Evolutionary conservation across 176 grass and related monocot genomes (phyloP).

Genomic region (Areca catechu): DNA sequence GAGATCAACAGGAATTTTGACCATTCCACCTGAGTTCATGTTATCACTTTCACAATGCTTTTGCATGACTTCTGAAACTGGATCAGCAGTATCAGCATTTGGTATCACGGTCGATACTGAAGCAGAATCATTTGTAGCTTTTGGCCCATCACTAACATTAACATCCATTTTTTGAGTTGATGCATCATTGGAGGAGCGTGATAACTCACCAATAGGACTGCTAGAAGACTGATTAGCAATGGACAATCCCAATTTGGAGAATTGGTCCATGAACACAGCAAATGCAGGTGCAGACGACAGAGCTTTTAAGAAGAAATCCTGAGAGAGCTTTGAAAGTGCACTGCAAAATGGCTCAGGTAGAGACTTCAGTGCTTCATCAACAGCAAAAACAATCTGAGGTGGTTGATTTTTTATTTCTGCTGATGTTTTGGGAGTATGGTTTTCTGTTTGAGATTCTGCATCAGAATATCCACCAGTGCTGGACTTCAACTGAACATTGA

Average conservation of each 20-base stretch:
- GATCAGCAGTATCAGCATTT: neutral
- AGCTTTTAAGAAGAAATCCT: slow-evolving; percentile 42
- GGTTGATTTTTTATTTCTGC: neutral
- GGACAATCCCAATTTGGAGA: slow-evolving; percentile 31
- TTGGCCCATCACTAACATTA: neutral
- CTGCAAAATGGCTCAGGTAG: slow-evolving; percentile 40
- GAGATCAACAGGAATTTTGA: slow-evolving; percentile 10
- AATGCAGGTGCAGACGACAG: slow-evolving; percentile 7
- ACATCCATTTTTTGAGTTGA: neutral
- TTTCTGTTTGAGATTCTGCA: neutral
- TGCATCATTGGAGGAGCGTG: neutral
- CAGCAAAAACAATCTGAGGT: slow-evolving; percentile 10
- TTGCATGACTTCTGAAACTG: slow-evolving; percentile 2
- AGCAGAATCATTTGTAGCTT: neutral
- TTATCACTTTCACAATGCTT: neutral
- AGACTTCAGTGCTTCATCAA: slow-evolving; percentile 55
- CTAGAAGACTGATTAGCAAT: neutral
- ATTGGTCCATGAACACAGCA: slow-evolving; percentile 4
- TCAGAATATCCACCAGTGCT: neutral
- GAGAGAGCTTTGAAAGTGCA: slow-evolving; percentile 42
- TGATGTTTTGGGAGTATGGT: neutral
- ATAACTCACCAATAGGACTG: neutral
- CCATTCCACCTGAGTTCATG: neutral
- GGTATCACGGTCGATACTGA: neutral
- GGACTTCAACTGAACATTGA: neutral